These are phyloP conservation scores for Pezicula neosporulosa DNA, from an alignment of 2,329 filamentous ascomycete genomes.

Conservation along the genomic window DNA sequence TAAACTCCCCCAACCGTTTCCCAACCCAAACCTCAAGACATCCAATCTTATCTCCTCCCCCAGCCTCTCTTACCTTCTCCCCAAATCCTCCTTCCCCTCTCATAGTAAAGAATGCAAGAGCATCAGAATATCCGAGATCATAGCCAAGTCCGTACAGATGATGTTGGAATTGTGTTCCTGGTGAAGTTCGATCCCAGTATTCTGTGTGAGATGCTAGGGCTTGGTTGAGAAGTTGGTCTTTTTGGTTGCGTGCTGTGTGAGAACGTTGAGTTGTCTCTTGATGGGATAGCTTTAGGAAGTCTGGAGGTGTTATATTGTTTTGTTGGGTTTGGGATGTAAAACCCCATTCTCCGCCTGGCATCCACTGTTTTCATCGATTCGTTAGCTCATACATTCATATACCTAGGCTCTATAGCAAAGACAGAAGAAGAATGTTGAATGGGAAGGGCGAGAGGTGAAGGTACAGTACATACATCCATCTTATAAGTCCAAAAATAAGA, in stretches of 20 bases:
- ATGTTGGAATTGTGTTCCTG: constrained; percentile 45
- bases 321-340: constrained; percentile 49
- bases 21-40: constrained; percentile 54
- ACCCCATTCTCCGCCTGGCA: constrained; percentile 59
- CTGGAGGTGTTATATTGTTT: constrained; percentile 37
- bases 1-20: constrained; percentile 46
- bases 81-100: constrained; percentile 30
- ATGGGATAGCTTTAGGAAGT: constrained; percentile 31
- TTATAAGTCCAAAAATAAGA: constrained; percentile 59
- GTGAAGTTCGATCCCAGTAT: constrained; percentile 45
- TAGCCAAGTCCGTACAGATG: constrained; percentile 52
- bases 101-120: constrained; percentile 45
- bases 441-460: not conserved
- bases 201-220: constrained; percentile 39
- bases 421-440: not conserved
- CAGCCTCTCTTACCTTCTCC: constrained; percentile 7
- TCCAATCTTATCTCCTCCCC: constrained; percentile 49
- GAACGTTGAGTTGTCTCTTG: constrained; percentile 34
- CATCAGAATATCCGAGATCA: constrained; percentile 53
- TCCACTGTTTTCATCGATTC: constrained; percentile 34
- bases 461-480: constrained; percentile 33
- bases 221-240: constrained; percentile 31
- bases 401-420: not conserved
- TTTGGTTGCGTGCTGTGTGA: constrained; percentile 33
- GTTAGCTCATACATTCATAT: not conserved